Percentiles rank a stretch among this genome's conserved stretches.
Conservation (phyloP, 345 rosid genomes). For the Kandelia obovata region DNA sequence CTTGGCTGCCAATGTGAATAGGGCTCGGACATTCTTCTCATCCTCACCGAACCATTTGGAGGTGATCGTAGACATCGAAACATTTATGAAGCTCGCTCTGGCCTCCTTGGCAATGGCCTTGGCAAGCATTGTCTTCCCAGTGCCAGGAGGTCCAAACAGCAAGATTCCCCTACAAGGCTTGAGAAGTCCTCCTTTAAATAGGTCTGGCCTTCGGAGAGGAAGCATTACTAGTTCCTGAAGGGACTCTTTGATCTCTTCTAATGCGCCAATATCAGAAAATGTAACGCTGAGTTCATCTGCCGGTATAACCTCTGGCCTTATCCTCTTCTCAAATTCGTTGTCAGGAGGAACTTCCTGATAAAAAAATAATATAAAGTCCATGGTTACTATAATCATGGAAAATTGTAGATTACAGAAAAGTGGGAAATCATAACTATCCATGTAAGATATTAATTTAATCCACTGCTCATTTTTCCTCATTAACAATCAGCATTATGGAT, state of each 20-base stretch:
- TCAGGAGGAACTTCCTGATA: conserved; percentile 72
- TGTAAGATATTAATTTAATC: too few species aligned
- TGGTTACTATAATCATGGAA: too few species aligned
- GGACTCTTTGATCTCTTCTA: conserved; percentile 82
- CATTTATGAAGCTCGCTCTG: conserved; percentile 93
- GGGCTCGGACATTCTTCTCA: conserved; percentile 90
- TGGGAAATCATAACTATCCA: too few species aligned
- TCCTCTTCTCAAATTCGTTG: conserved; percentile 95
- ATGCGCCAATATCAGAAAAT: conserved; percentile 81
- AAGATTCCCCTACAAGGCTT: conserved; percentile 94
- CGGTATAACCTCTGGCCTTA: conserved; percentile 90
- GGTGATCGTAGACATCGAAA: conserved; percentile 92
- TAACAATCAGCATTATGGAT: too few species aligned
- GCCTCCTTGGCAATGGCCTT: conserved; percentile 96
- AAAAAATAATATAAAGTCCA: too few species aligned
- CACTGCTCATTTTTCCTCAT: too few species aligned
- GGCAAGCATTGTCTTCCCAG: conserved; percentile 97
- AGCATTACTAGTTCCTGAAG: conserved; percentile 97
- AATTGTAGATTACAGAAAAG: too few species aligned
- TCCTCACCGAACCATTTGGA: conserved; percentile 99
- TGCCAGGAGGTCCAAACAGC: conserved; percentile 98
- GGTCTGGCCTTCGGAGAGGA: conserved; percentile 88
- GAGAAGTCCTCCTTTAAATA: conserved; percentile 76
- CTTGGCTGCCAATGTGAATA: conserved; percentile 84
- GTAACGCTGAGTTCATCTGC: conserved; percentile 72